Evolutionary conservation across 2,329 filamentous ascomycete genomes (phyloP).

Genomic region (Talaromyces sp.): DNA sequence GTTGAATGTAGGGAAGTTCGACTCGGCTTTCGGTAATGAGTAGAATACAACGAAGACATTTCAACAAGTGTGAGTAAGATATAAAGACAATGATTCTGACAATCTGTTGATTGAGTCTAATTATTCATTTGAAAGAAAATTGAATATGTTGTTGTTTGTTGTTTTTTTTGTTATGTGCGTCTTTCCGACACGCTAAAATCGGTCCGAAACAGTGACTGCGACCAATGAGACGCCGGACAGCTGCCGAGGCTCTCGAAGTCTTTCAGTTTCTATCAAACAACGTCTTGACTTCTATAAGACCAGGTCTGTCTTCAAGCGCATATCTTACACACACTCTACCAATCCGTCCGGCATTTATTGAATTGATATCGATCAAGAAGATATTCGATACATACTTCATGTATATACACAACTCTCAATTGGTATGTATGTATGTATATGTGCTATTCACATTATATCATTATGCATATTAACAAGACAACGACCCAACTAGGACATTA

Average conservation of each 20-base stretch:
- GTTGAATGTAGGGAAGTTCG: not conserved
- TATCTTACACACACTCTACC: not conserved
- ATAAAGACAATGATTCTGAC: not conserved
- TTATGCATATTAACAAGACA: conserved; percentile 13
- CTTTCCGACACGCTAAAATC: not conserved
- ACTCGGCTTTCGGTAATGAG: not conserved
- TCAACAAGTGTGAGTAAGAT: no score
- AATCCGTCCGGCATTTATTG: not conserved
- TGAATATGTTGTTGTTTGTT: no score
- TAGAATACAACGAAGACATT: not conserved
- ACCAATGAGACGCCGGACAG: not conserved
- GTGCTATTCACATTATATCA: conserved; percentile 13
- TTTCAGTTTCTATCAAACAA: not conserved
- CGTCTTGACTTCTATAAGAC: not conserved
- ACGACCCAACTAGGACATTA: conserved; percentile 3
- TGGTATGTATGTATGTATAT: conserved; percentile 4
- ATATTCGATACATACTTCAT: not conserved
- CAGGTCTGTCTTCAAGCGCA: not conserved
- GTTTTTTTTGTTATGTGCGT: not conserved
- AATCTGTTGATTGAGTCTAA: not conserved
- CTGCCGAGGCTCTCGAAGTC: not conserved
- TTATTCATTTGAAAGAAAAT: not conserved
- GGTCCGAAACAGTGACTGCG: not conserved
- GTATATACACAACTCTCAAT: not conserved
- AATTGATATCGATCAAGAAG: not conserved